Base-by-base conservation (phyloP, 768 basidiomycete genomes). In the Pilatotrama ljubarskyi region DNA sequence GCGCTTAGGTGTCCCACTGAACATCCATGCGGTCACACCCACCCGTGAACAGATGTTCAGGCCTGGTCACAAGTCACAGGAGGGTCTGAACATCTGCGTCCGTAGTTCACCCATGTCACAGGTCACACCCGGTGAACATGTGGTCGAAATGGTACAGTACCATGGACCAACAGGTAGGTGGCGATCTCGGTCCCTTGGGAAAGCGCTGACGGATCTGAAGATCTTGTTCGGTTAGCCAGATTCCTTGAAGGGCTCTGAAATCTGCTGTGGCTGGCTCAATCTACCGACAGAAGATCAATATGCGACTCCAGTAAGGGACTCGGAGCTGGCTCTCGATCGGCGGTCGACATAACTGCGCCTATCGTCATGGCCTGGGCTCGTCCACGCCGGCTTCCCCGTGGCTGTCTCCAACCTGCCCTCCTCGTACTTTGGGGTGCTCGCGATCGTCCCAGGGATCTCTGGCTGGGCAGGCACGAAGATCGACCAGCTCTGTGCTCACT, bases 121-220 rank as follows among this genome's bases (percentile, higher is more conserved):
- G n/a, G n/a, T n/a, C n/a, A n/a, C n/a, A n/a, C n/a, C n/a, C n/a
- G n/a, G n/a, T n/a, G n/a, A n/a, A n/a, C n/a, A n/a, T n/a, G n/a
- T n/a, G n/a, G n/a, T n/a, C n/a, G n/a, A n/a, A n/a, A n/a, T n/a
- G n/a, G n/a, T n/a, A n/a, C n/a, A n/a, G n/a, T n/a, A 32, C 5
- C 5, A 43, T 62, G 55, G 61, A 62, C 61, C 61, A 62, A 57
- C 61, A 62, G 60, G 40, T 62, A 25, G 15, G 36, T 37, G 51
- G 36, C 61, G 61, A 62, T 62, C 51, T 62, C 61, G 55, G 61
- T 52, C 61, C 51, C 24, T 18, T 40, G 35, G 22, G 42, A 15
- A 38, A 14, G 37, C 22, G 14, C 20, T 20, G 60, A 40, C 25
- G 26, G 55, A 57, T 57, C 55, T 62, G 26, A 36, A 42, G 61